phyloP scores from a whole-genome alignment of 2,329 filamentous ascomycete species.

The Fusarium sp. region DNA sequence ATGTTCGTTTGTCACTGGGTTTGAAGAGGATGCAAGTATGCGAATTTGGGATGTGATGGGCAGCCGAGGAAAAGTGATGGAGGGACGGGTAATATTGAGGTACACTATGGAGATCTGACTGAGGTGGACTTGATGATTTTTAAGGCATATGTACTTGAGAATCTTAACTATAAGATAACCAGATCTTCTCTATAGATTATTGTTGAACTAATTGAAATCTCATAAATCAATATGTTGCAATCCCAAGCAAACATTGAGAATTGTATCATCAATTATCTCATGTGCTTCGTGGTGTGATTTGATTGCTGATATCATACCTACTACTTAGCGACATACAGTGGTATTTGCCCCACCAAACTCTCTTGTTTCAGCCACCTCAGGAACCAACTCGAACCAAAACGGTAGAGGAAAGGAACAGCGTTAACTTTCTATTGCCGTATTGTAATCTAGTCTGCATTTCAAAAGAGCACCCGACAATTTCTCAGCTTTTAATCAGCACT shows the following conservation, averaged over 20 bases:
- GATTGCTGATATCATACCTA: slow-evolving; percentile 25
- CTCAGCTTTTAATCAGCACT: slow-evolving; percentile 22
- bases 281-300: slow-evolving; percentile 27
- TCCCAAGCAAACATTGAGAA: neutral
- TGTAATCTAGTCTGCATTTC: neutral
- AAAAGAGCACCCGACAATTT: slow-evolving; percentile 8
- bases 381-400: slow-evolving; percentile 20
- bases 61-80: slow-evolving; percentile 11
- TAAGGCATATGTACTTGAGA: neutral
- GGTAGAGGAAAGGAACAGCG: neutral
- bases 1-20: slow-evolving; percentile 48
- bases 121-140: neutral
- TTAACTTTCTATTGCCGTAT: neutral
- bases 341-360: slow-evolving; percentile 20
- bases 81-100: slow-evolving; percentile 11
- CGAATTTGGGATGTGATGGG: slow-evolving; percentile 33
- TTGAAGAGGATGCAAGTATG: slow-evolving; percentile 34
- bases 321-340: slow-evolving; percentile 1
- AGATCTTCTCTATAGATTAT: neutral
- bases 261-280: slow-evolving; percentile 8
- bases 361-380: slow-evolving; percentile 23
- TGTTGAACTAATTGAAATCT: fast-evolving
- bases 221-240: neutral
- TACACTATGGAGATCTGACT: neutral
- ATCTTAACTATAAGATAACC: neutral